Evolutionary conservation across 306 rosid genomes (phyloP), one percentile per base, ranked within the genome.

Genomic region (Vigna nakashimae): DNA sequence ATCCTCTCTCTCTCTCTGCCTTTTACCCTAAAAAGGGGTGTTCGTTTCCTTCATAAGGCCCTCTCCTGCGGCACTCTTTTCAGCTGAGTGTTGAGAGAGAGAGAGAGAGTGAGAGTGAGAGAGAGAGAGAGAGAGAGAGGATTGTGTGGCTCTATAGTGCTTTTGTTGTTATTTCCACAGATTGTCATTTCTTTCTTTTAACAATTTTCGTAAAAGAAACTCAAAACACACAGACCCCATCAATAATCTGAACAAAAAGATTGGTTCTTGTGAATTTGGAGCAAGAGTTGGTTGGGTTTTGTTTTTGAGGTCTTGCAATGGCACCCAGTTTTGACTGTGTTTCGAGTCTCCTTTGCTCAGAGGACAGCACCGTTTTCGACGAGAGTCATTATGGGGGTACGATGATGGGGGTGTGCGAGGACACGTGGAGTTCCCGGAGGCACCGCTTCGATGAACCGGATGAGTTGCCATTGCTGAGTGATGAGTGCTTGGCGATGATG

Each of bases 291-390:
- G 14, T 48, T 26, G 50, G 17, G 71, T 79, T 79, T 51, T 4
- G 16, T 80, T 45, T 45, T 73, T 49, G 38, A 22, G 77, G 24
- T 81, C 9, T 65, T 16, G 48, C 45, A 86, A 96, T 96, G 99
- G 99, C 98, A 75, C 99, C 99, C 48, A 90, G 97, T 71, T 95
- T 89, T 79, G 98, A 91, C 30, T 80, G 76, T 55, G 90, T 87
- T 69, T 82, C 97, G 7, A 92, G 92, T 85, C 98, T 95, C 59
- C 88, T 95, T 28, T 95, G 99, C 57, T 77, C 92, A 0, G 99
- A 95, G 63, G 93, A 91, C 68, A 84, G 81, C 65, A 73, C 70
- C 71, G n/a, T 86, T 58, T 89, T 92, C 43, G 91, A 90, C 36
- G 91, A 90, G 26, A 84, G 70, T 76, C 84, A 86, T 59, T 76